Percentiles rank a stretch among this genome's conserved stretches.
These are phyloP conservation scores for Rhynchosporium graminicola DNA, from an alignment of 2,329 filamentous ascomycete species.

Conservation along the genomic window DNA sequence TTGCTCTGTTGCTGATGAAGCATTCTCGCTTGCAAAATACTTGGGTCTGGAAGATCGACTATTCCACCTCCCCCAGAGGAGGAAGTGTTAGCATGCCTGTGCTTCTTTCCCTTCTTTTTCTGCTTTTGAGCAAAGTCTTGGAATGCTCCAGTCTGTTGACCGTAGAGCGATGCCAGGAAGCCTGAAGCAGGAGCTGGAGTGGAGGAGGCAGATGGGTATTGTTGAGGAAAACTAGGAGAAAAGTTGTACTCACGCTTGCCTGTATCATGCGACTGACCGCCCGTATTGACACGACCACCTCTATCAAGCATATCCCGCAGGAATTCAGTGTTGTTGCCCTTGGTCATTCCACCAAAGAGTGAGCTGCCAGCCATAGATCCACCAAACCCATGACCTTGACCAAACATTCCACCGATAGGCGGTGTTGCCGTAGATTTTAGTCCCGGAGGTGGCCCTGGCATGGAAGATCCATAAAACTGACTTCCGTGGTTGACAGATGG, in stretches of 20 bases:
- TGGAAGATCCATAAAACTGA: constrained; percentile 80
- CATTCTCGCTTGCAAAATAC: constrained; percentile 97
- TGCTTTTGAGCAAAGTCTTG: constrained; percentile 94
- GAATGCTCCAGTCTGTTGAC: constrained; percentile 79
- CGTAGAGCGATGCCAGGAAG: constrained; percentile 90
- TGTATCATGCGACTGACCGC: constrained; percentile 75
- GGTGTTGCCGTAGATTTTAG: constrained; percentile 94
- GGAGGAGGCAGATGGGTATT: constrained; percentile 79
- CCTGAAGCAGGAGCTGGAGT: constrained; percentile 86
- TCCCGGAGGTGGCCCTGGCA: constrained; percentile 91
- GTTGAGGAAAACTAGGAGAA: constrained; percentile 88
- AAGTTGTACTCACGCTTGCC: constrained; percentile 98
- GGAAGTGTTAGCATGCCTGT: constrained; percentile 99
- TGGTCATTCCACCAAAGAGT: constrained; percentile 65
- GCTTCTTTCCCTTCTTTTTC: constrained; percentile 99
- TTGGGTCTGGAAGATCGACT: constrained; percentile 98
- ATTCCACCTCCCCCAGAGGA: constrained; percentile 98
- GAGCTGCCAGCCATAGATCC: constrained; percentile 57
- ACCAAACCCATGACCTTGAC: constrained; percentile 83
- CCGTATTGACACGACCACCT: constrained; percentile 63
- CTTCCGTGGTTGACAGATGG: constrained; percentile 55
- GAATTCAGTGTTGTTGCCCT: constrained; percentile 73
- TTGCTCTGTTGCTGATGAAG: constrained; percentile 83
- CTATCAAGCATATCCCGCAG: constrained; percentile 72
- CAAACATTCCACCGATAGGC: constrained; percentile 85